These are phyloP conservation scores for Aspergillus steynii DNA, from an alignment of 495 filamentous ascomycete genomes.

Conservation along the genomic window DNA sequence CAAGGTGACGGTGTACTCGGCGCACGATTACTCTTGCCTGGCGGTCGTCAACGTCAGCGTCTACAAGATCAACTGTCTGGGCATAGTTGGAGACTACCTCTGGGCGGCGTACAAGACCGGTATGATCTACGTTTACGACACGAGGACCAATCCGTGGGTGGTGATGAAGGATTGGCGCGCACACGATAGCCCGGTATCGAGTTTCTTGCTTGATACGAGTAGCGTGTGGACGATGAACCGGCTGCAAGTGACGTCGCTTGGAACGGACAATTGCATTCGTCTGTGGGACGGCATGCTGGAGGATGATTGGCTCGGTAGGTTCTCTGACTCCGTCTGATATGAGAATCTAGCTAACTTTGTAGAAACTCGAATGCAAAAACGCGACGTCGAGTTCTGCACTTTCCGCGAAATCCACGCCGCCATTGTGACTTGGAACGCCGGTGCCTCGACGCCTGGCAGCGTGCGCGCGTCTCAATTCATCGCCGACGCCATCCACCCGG, in stretches of 20 bases:
- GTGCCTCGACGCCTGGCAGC: constrained; percentile 82
- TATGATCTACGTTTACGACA: constrained; percentile 94
- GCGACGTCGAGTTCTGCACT: constrained; percentile 77
- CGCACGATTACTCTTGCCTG: constrained; percentile 69
- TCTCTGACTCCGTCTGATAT: background rate
- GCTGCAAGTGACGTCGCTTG: constrained; percentile 83
- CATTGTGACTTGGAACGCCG: constrained; percentile 95
- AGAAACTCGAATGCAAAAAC: constrained; percentile 82
- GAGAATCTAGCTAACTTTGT: constrained; percentile 27
- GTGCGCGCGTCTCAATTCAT: constrained; percentile 78
- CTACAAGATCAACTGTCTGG: constrained; percentile 92
- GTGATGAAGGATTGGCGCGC: constrained; percentile 94
- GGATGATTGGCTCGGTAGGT: constrained; percentile 85
- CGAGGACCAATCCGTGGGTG: constrained; percentile 75
- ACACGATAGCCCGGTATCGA: constrained; percentile 77
- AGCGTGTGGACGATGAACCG: constrained; percentile 86
- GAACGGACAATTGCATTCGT: constrained; percentile 80
- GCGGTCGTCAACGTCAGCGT: constrained; percentile 80
- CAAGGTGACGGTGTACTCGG: constrained; percentile 89
- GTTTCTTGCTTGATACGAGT: constrained; percentile 74
- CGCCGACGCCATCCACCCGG: constrained; percentile 65
- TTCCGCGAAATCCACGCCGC: constrained; percentile 78
- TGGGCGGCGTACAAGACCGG: constrained; percentile 96
- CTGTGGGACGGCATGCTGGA: constrained; percentile 93
- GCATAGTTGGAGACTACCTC: constrained; percentile 77